Percentiles rank a stretch among this genome's conserved stretches.
These are phyloP conservation scores for Auricularia sp. DNA, from an alignment of 768 basidiomycete species.

Conservation along the genomic window DNA sequence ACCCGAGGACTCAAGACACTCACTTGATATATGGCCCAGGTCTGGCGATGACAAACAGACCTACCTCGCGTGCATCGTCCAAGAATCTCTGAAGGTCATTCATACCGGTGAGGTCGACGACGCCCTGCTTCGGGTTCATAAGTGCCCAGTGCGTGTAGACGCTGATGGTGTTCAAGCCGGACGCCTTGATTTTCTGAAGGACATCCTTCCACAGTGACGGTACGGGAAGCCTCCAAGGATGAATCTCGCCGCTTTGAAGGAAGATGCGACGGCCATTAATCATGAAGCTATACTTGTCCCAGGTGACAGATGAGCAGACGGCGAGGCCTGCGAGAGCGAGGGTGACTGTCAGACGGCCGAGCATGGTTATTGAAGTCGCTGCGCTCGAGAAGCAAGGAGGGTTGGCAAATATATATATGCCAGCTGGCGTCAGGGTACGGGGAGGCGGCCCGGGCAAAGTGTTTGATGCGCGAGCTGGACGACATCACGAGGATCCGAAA, in stretches of 20 bases:
- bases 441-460: no score
- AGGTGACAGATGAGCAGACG: constrained; percentile 9
- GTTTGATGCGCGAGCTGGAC: no score
- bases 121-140: constrained; percentile 1
- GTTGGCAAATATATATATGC: no score
- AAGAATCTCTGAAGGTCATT: constrained; percentile 7
- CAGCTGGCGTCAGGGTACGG: no score
- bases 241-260: constrained; percentile 17
- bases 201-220: constrained; percentile 15
- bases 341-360: neutral
- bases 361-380: neutral
- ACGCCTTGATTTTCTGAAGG: constrained; percentile 28
- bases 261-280: constrained; percentile 15
- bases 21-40: neutral
- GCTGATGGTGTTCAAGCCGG: constrained; percentile 68
- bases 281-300: constrained; percentile 17
- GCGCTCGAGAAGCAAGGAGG: no score
- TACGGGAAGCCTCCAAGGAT: constrained; percentile 18
- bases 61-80: neutral
- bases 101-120: constrained; percentile 4
- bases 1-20: neutral
- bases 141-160: constrained; percentile 55
- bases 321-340: neutral
- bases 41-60: neutral
- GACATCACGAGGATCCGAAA: no score